Conservation (phyloP, 768 basidiomycete species). For the Agrocybe chaxingu region DNA sequence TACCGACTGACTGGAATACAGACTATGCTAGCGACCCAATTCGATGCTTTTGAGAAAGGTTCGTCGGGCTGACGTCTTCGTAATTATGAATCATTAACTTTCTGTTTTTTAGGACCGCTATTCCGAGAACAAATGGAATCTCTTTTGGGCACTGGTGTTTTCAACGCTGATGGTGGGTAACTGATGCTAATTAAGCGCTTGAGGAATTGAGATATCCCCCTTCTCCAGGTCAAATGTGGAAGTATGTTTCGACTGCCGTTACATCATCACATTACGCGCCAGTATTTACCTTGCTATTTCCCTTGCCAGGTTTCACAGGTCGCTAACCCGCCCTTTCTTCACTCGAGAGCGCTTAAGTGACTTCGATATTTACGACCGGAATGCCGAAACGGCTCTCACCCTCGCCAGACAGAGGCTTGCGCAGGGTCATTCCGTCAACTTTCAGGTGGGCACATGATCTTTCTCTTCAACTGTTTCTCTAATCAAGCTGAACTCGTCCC, state of each 20-base stretch:
- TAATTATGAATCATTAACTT: neutral
- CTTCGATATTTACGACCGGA: too few species aligned
- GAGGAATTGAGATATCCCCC: neutral
- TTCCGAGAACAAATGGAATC: constrained; percentile 24
- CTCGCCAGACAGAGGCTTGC: too few species aligned
- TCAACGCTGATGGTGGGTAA: constrained; percentile 51
- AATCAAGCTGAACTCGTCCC: constrained; percentile 11
- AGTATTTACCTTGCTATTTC: neutral
- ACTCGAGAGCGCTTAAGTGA: too few species aligned
- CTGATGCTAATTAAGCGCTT: neutral
- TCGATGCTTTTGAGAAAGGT: constrained; percentile 45
- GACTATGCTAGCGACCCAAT: constrained; percentile 43
- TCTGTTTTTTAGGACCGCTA: constrained; percentile 15
- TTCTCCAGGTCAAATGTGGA: constrained; percentile 58
- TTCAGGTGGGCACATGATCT: too few species aligned
- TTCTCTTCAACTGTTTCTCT: too few species aligned
- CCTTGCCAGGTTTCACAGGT: constrained; percentile 48
- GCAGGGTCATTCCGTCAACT: too few species aligned
- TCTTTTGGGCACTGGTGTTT: constrained; percentile 54
- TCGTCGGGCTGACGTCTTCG: neutral
- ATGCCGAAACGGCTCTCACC: too few species aligned
- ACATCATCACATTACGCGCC: too few species aligned
- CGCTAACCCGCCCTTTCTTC: constrained; percentile 2
- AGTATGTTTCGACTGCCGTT: constrained; percentile 30
- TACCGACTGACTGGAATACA: too few species aligned